Evolutionary conservation across 441 rosid genomes (phyloP), one percentile per base, ranked within the genome.

Genomic region (Sinapis alba): DNA sequence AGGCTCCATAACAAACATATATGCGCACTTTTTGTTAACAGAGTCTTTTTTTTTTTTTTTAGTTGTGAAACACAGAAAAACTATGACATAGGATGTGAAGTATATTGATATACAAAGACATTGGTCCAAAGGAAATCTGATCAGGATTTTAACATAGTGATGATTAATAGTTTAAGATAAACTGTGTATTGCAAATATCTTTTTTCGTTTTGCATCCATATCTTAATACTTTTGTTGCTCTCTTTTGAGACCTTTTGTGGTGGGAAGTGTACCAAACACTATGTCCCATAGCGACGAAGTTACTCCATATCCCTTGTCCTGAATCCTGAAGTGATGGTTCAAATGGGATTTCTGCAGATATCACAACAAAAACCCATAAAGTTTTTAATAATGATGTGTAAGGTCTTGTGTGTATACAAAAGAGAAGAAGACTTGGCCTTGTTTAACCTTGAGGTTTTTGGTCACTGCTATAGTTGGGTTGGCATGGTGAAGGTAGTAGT

Each of bases 311-410:
- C 99, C 99, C 83, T 84, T 88, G 72, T 88, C 79, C 80, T 91
- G 99, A 67, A 93, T 65, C 82, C 98, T 84, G 73, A 91, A 96
- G 88, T 96, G 99, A 85, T 96, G 99, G 69, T 93, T 96, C 83
- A 96, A 74, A 88, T 96, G 99, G 77, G 91, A 93, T 82, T 88
- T 96, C 99, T 95, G 90, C 84, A 83, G 15, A 79, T 59, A 16
- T 9, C 30, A 70, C 23, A 34, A 53, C 47, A 54, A 10, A 9
- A 11, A 21, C n/a, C 15, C 10, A 38, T 7, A 50, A 8, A 8
- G 13, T 11, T 10, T 15, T 18, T 50, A 7, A 50, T 16, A 50
- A 50, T 50, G 9, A 61, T 51, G n/a, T 18, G 30, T 19, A 53
- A 41, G 54, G 13, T n/a, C 10, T 54, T 41, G 30, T 18, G 0